A percentile compares a stretch with the other conserved stretches of the same genome.
phyloP scores from a whole-genome alignment of 1,284 basidiomycete species.

The Grifola frondosa region DNA sequence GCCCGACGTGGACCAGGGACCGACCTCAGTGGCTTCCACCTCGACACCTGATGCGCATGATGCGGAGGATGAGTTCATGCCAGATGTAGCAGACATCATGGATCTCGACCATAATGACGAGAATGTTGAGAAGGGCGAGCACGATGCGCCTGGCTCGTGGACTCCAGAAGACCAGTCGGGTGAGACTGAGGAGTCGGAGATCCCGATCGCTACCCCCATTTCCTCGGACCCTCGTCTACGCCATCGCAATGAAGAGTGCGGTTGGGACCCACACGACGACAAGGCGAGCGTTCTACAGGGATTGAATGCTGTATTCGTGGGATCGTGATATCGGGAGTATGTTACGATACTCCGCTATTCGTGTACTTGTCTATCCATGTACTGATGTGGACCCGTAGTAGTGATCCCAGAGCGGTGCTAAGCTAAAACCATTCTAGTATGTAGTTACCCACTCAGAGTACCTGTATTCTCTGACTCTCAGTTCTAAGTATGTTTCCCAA shows the following conservation, averaged over 20 bases:
- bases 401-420: too few species aligned
- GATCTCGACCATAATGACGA: conserved; percentile 14
- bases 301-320: conserved; percentile 6
- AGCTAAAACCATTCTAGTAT: too few species aligned
- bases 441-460: too few species aligned
- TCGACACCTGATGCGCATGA: conserved; percentile 14
- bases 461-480: too few species aligned
- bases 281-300: conserved; percentile 5
- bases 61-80: conserved; percentile 14
- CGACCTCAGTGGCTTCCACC: conserved; percentile 16
- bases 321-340: too few species aligned
- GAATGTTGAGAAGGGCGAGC: conserved; percentile 15
- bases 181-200: conserved; percentile 21
- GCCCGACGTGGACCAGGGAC: conserved; percentile 17
- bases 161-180: conserved; percentile 17
- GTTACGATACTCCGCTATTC: neutral
- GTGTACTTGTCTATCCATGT: neutral
- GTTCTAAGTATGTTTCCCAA: too few species aligned
- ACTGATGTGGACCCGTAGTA: too few species aligned
- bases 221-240: conserved; percentile 17
- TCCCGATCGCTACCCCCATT: conserved; percentile 12
- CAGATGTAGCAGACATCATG: conserved; percentile 19
- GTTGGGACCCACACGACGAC: conserved; percentile 16
- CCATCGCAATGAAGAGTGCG: conserved; percentile 19
- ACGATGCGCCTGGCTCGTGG: too few species aligned